Conservation (phyloP, 352 stramenopile species). For the Phytopythium mirpurense region DNA sequence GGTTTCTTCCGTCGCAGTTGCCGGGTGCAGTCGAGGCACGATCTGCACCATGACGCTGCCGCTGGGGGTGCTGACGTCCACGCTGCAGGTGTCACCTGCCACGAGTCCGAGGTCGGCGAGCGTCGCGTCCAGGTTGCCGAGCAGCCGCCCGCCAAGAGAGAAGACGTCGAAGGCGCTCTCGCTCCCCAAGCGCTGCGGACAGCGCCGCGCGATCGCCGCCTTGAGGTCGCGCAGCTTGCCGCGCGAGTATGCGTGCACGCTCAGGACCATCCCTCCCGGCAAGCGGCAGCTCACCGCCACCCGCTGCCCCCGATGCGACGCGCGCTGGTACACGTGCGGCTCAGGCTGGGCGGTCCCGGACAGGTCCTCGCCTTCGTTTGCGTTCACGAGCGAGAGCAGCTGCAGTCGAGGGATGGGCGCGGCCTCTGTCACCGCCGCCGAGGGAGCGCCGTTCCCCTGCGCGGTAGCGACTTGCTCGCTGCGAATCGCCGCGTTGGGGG, state of each 20-base stretch:
- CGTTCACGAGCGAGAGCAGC: not conserved
- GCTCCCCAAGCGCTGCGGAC: slow-evolving; percentile 22
- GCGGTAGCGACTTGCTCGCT: not conserved
- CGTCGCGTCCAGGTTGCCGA: slow-evolving; percentile 21
- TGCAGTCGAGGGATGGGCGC: not conserved
- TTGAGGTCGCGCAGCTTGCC: slow-evolving; percentile 58
- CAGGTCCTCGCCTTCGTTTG: too few relatives aligned
- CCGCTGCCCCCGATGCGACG: slow-evolving; percentile 4
- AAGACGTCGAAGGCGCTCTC: slow-evolving; percentile 39
- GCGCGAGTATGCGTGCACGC: slow-evolving; percentile 28
- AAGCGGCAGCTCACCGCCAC: slow-evolving; percentile 51
- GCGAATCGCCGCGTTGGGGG: too few relatives aligned
- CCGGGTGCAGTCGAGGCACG: not conserved
- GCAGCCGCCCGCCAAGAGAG: slow-evolving; percentile 16
- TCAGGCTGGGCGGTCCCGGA: not conserved
- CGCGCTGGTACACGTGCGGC: not conserved
- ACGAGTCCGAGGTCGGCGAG: slow-evolving; percentile 8
- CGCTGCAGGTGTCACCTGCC: not conserved
- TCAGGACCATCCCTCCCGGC: slow-evolving; percentile 46
- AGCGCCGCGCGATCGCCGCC: slow-evolving; percentile 22
- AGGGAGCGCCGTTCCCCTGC: not conserved
- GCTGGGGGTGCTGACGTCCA: not conserved
- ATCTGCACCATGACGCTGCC: slow-evolving; percentile 5
- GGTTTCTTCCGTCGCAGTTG: not conserved
- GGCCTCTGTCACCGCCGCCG: not conserved